Evolutionary conservation across 805 yeast genomes (phyloP).

Genomic region (Metschnikowia corniflorae): DNA sequence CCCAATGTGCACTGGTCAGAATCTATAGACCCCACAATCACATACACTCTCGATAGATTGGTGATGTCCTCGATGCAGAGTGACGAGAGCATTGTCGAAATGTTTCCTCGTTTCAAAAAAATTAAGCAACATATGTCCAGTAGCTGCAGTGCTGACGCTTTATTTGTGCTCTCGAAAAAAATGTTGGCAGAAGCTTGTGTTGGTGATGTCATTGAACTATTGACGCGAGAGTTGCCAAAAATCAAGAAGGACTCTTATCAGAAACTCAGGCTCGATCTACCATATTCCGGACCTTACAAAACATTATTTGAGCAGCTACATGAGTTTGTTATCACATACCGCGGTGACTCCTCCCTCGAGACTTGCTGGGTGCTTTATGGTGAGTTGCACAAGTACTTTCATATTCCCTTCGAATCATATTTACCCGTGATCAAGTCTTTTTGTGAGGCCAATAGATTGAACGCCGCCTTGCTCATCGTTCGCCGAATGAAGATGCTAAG

Average conservation of each 20-base stretch:
- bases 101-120: conserved; percentile 32
- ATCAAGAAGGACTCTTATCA: conserved; percentile 27
- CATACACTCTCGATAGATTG: conserved; percentile 40
- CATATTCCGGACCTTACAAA: conserved; percentile 25
- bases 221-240: conserved; percentile 38
- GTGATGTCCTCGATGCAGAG: conserved; percentile 35
- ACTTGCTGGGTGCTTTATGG: conserved; percentile 61
- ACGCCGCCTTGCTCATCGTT: conserved; percentile 60
- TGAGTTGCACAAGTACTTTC: conserved; percentile 51
- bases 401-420: conserved; percentile 56
- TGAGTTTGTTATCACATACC: conserved; percentile 28
- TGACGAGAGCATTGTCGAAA: conserved; percentile 21
- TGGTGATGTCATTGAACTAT: conserved; percentile 40
- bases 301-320: conserved; percentile 29
- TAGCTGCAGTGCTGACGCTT: conserved; percentile 26
- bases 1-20: conserved; percentile 12
- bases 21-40: conserved; percentile 11
- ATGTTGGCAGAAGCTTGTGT: conserved; percentile 36
- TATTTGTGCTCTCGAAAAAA: conserved; percentile 24
- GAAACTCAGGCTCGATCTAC: conserved; percentile 26
- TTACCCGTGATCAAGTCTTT: conserved; percentile 57
- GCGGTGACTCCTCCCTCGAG: conserved; percentile 30
- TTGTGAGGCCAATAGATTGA: conserved; percentile 51
- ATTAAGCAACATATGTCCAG: conserved; percentile 36
- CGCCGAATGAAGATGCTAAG: conserved; percentile 55